A percentile compares a stretch with the other conserved stretches of the same genome.
phyloP scores from a whole-genome alignment of 805 yeast species.

The Sporopachydermia lactativora region DNA sequence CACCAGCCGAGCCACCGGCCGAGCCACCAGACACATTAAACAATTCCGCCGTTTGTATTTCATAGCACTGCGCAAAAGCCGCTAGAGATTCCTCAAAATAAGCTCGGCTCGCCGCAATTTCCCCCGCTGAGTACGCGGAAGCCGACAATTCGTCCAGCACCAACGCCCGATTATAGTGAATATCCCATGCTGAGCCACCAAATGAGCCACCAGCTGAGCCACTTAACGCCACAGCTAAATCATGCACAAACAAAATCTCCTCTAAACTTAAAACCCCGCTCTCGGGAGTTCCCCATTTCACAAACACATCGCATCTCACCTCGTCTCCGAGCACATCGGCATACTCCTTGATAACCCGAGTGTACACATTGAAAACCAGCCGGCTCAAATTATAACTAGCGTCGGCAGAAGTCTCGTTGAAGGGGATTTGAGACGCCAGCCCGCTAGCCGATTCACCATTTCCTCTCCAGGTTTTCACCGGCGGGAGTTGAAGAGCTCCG shows the following conservation, averaged over 20 bases:
- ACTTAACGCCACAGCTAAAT: not conserved
- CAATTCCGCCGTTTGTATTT: not conserved
- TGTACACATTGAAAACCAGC: conserved; percentile 43
- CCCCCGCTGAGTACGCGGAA: not conserved
- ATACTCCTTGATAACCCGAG: conserved; percentile 27
- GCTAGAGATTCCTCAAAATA: not conserved
- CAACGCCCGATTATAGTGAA: not conserved
- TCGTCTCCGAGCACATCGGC: not conserved
- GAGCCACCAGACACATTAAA: no score
- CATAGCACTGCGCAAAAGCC: not conserved
- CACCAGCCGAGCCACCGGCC: no score
- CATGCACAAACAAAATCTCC: not conserved
- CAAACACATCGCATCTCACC: not conserved
- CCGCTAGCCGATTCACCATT: conserved; percentile 2
- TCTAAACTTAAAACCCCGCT: not conserved
- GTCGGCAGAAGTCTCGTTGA: conserved; percentile 22
- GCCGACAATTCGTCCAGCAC: not conserved
- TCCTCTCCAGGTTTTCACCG: conserved; percentile 10
- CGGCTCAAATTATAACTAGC: conserved; percentile 46
- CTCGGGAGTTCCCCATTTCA: conserved; percentile 1
- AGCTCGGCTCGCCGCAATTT: not conserved
- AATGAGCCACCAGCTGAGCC: no score
- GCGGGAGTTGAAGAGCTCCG: conserved; percentile 19
- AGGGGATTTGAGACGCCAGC: conserved; percentile 2
- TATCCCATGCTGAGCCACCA: not conserved